Evolutionary conservation across 805 yeast species (phyloP).

Genomic region (Yarrowia yakushimensis): DNA sequence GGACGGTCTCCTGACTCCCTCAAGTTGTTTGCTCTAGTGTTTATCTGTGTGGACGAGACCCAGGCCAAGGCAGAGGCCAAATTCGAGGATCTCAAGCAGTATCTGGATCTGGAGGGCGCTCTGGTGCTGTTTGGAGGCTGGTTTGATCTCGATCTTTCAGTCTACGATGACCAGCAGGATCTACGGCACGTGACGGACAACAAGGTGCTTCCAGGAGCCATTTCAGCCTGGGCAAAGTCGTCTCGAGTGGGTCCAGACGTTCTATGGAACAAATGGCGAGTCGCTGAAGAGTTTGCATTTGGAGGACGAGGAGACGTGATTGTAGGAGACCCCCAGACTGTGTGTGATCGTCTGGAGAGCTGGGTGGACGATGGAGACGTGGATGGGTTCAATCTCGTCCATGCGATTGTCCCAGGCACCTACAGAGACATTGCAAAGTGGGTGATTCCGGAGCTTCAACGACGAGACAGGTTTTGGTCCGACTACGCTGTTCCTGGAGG

Average conservation of each 20-base stretch:
- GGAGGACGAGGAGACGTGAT: conserved; percentile 37
- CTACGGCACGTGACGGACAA: conserved; percentile 37
- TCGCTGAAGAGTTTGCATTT: conserved; percentile 39
- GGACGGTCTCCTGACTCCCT: conserved; percentile 41
- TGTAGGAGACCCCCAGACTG: conserved; percentile 41
- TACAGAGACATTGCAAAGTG: conserved; percentile 42
- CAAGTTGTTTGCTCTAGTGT: conserved; percentile 42
- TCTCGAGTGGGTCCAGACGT: conserved; percentile 33
- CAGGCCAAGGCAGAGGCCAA: conserved; percentile 44
- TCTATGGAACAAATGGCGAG: conserved; percentile 33
- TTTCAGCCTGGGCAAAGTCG: conserved; percentile 39
- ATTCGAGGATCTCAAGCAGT: conserved; percentile 37
- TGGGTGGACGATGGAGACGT: conserved; percentile 43
- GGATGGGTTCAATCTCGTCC: conserved; percentile 45
- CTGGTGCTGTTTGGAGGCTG: conserved; percentile 43
- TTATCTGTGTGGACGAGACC: conserved; percentile 43
- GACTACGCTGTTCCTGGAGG: conserved; percentile 40
- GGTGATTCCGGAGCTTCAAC: conserved; percentile 41
- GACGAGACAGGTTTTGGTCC: conserved; percentile 40
- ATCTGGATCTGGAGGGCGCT: conserved; percentile 44
- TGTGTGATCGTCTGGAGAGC: conserved; percentile 42
- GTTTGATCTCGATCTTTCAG: conserved; percentile 45
- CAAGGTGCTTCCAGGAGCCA: conserved; percentile 39
- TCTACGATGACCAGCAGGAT: conserved; percentile 39
- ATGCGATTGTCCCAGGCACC: conserved; percentile 41